These are phyloP conservation scores for Ambrosia trifida DNA, from an alignment of 129 eudicot species.

Conservation along the genomic window DNA sequence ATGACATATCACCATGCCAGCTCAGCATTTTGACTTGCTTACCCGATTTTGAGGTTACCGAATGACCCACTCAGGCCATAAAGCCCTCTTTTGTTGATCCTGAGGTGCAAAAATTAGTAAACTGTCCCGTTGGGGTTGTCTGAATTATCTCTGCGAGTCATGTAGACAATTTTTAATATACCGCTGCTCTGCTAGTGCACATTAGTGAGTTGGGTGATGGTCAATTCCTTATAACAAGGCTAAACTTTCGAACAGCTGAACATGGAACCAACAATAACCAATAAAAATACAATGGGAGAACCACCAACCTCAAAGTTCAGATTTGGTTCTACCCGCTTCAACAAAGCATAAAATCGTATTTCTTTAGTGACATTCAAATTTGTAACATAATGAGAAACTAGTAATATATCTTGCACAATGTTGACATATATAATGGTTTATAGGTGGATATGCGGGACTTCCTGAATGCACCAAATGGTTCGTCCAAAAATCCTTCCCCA, in stretches of 20 bases:
- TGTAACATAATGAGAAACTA: conserved; percentile 10
- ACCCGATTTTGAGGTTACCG: background rate
- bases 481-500: conserved; percentile 64
- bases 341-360: background rate
- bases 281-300: background rate
- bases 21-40: conserved; percentile 1
- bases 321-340: background rate
- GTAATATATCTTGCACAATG: conserved; percentile 18
- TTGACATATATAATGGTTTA: conserved; percentile 17
- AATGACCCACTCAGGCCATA: background rate
- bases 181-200: conserved; percentile 2
- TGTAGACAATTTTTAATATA: background rate
- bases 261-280: background rate
- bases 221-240: conserved; percentile 2
- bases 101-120: background rate
- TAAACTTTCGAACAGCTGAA: background rate
- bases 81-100: background rate
- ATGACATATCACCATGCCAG: background rate
- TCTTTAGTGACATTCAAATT: conserved; percentile 14
- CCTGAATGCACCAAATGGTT: conserved; percentile 83
- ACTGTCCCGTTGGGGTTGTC: background rate
- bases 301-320: background rate
- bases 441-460: conserved; percentile 98
- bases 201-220: background rate
- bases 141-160: background rate